Percentiles rank a stretch among this genome's conserved stretches.
Conservation (phyloP, 2,329 filamentous ascomycete species). For the Aurifilum marmelostoma region DNA sequence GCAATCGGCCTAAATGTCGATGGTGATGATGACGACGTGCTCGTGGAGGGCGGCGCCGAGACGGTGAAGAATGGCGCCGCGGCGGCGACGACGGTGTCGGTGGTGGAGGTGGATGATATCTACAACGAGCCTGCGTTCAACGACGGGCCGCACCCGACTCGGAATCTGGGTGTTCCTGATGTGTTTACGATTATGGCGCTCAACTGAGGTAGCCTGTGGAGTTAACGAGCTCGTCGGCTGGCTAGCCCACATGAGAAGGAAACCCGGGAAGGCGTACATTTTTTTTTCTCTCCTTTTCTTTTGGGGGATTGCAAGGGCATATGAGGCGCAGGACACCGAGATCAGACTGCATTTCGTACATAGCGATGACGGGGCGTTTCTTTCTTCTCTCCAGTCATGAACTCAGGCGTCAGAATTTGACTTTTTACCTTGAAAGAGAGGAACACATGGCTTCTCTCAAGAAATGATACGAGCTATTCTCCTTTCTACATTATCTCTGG, state of each 20-base stretch:
- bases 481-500: too few relatives aligned
- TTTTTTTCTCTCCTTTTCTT: neutral
- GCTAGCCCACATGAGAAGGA: neutral
- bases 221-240: neutral
- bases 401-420: neutral
- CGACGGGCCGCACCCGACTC: constrained; percentile 35
- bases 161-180: constrained; percentile 43
- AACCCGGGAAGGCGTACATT: neutral
- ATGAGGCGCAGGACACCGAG: neutral
- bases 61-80: neutral
- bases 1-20: constrained; percentile 34
- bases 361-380: constrained; percentile 14
- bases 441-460: neutral
- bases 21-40: constrained; percentile 22
- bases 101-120: constrained; percentile 27
- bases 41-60: neutral
- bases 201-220: too few relatives aligned
- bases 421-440: neutral
- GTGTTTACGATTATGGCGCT: constrained; percentile 44
- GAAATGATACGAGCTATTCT: neutral
- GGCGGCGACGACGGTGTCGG: neutral
- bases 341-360: constrained; percentile 13
- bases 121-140: constrained; percentile 33
- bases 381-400: constrained; percentile 26
- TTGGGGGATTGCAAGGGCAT: neutral